A percentile compares a stretch with the other conserved stretches of the same genome.
These are phyloP conservation scores for Mucor lusitanicus DNA, from an alignment of 371 early-diverging fungal genomes.

Conservation along the genomic window DNA sequence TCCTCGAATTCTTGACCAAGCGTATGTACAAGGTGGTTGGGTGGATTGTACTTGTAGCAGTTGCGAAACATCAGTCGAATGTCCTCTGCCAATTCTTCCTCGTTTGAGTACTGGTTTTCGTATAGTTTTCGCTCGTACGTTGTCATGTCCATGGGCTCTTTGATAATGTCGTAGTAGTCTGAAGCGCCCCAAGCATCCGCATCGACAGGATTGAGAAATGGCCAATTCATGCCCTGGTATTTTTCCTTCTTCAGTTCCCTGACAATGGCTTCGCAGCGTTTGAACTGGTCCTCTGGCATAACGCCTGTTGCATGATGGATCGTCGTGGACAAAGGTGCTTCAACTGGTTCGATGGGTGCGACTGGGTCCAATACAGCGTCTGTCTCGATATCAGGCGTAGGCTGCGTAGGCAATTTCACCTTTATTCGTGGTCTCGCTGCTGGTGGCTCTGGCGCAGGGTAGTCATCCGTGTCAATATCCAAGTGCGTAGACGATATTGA, in stretches of 20 bases:
- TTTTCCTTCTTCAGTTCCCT: conserved; percentile 42
- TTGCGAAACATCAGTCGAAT: conserved; percentile 77
- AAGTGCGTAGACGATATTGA: neutral
- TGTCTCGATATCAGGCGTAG: neutral
- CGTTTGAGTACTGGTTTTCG: conserved; percentile 36
- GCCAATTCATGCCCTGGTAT: conserved; percentile 32
- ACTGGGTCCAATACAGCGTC: no score
- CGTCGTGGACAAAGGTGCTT: neutral
- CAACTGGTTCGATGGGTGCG: neutral
- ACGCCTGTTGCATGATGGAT: neutral
- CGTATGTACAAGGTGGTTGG: conserved; percentile 65
- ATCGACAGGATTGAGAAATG: conserved; percentile 89
- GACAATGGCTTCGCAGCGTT: conserved; percentile 58
- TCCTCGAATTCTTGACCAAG: conserved; percentile 61
- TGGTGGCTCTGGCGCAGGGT: neutral
- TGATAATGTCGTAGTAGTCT: conserved; percentile 87
- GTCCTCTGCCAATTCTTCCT: conserved; percentile 60
- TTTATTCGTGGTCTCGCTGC: neutral
- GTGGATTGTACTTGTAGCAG: conserved; percentile 92
- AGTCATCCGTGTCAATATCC: neutral
- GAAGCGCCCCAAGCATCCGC: conserved; percentile 85
- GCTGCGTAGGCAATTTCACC: neutral
- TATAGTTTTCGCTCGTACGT: conserved; percentile 87
- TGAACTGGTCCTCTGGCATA: conserved; percentile 63
- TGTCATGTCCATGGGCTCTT: conserved; percentile 95